Percentiles rank a stretch among this genome's conserved stretches.
phyloP scores from a whole-genome alignment of 441 rosid species.

The Jatropha podagrica region DNA sequence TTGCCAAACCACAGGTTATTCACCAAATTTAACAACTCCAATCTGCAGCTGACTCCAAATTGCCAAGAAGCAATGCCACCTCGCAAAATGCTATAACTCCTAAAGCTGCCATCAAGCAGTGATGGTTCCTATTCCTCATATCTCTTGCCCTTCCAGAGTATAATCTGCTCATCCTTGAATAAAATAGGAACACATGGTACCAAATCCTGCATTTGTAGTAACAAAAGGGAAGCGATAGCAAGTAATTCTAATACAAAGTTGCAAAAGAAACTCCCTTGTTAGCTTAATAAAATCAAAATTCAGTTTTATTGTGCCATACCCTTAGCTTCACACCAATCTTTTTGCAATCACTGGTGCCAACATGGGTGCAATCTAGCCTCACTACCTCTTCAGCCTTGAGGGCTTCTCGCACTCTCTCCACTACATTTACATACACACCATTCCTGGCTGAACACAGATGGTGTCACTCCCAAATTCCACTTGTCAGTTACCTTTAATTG shows the following conservation, averaged over 20 bases:
- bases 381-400: slow-evolving; percentile 66
- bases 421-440: slow-evolving; percentile 77
- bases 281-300: background rate
- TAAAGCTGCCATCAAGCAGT: background rate
- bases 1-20: background rate
- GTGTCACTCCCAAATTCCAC: background rate
- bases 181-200: slow-evolving; percentile 80
- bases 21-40: background rate
- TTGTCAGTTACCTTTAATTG: background rate
- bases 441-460: slow-evolving; percentile 61
- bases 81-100: slow-evolving; percentile 3
- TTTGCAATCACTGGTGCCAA: slow-evolving; percentile 84
- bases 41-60: background rate
- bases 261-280: background rate
- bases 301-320: slow-evolving; percentile 38
- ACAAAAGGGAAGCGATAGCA: background rate
- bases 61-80: background rate
- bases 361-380: slow-evolving; percentile 77
- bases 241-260: slow-evolving; percentile 9
- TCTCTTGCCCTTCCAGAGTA: slow-evolving; percentile 70
- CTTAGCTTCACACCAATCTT: slow-evolving; percentile 71
- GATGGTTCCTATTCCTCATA: slow-evolving; percentile 18
- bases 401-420: slow-evolving; percentile 69
- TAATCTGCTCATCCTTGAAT: slow-evolving; percentile 78
- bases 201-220: slow-evolving; percentile 57